Percentiles rank a stretch among this genome's conserved stretches.
phyloP scores from a whole-genome alignment of 1,284 basidiomycete species.

The Cutaneotrichosporon cavernicola region DNA sequence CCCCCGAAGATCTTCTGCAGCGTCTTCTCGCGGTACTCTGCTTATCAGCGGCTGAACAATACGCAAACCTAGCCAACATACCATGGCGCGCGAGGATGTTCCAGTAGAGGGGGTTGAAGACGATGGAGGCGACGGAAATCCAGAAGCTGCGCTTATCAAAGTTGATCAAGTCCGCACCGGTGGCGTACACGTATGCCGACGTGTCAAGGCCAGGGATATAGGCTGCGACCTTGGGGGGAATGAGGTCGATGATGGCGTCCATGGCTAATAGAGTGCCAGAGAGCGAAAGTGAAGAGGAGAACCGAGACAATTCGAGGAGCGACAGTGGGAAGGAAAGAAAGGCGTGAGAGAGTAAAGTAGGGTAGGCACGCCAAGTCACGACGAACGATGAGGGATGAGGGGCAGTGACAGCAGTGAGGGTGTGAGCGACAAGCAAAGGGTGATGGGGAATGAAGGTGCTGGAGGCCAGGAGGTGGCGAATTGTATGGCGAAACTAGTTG shows the following conservation, averaged over 20 bases:
- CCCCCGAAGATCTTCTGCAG: slow-evolving; percentile 78
- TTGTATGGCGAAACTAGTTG: neutral
- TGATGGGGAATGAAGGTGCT: neutral
- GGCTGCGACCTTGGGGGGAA: slow-evolving; percentile 27
- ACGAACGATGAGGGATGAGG: neutral
- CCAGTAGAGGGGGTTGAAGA: slow-evolving; percentile 93
- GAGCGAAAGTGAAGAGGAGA: neutral
- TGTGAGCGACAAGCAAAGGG: no score
- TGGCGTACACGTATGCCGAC: slow-evolving; percentile 35
- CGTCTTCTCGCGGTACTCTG: slow-evolving; percentile 84
- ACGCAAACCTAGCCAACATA: slow-evolving; percentile 49
- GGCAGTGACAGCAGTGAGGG: neutral
- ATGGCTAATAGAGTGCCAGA: slow-evolving; percentile 1
- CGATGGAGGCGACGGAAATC: slow-evolving; percentile 64
- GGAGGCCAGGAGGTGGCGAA: neutral
- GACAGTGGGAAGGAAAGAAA: slow-evolving; percentile 10
- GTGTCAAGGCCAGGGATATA: slow-evolving; percentile 21
- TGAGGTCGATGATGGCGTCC: slow-evolving; percentile 25
- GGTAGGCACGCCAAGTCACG: slow-evolving; percentile 3
- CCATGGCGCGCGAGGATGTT: slow-evolving; percentile 92
- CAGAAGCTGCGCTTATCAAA: slow-evolving; percentile 65
- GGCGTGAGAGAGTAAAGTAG: slow-evolving; percentile 4
- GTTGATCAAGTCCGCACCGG: slow-evolving; percentile 54
- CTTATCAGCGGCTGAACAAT: neutral
- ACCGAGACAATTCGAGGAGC: neutral